phyloP scores from a whole-genome alignment of 164 flowering plant species.

The Annona cherimola region DNA sequence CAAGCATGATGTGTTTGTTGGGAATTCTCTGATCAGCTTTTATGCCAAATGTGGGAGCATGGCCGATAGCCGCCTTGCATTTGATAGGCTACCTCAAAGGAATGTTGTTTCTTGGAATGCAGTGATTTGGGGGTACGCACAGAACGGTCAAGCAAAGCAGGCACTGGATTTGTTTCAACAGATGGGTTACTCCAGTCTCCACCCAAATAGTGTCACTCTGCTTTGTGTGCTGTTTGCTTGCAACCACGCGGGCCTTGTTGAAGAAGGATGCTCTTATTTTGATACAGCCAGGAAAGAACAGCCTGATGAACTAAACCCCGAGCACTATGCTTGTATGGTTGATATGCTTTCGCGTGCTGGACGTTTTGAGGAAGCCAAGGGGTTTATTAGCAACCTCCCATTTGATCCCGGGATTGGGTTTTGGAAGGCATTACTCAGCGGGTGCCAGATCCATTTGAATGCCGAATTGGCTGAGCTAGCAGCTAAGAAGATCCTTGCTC shows the following conservation, averaged over 20 bases:
- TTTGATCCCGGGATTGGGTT: slow-evolving; percentile 80
- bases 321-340: slow-evolving; percentile 82
- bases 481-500: slow-evolving; percentile 33
- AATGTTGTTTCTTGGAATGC: slow-evolving; percentile 86
- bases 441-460: slow-evolving; percentile 68
- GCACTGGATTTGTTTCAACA: slow-evolving; percentile 30
- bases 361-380: slow-evolving; percentile 45
- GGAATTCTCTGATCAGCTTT: slow-evolving; percentile 65
- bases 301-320: slow-evolving; percentile 40
- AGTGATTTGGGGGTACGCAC: slow-evolving; percentile 70
- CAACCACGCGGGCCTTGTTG: slow-evolving; percentile 65
- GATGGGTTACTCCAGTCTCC: neutral
- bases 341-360: slow-evolving; percentile 73
- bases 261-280: slow-evolving; percentile 51
- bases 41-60: slow-evolving; percentile 85
- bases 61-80: slow-evolving; percentile 60
- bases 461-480: slow-evolving; percentile 48
- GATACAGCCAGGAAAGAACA: slow-evolving; percentile 29
- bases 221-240: slow-evolving; percentile 70
- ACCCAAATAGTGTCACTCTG: slow-evolving; percentile 25
- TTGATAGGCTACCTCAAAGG: slow-evolving; percentile 34
- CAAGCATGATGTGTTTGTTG: slow-evolving; percentile 40
- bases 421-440: slow-evolving; percentile 83
- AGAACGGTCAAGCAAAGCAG: slow-evolving; percentile 65
- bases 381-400: slow-evolving; percentile 47